Evolutionary conservation across 31 red algal species (phyloP).

Genomic region (Endocladia muricata): DNA sequence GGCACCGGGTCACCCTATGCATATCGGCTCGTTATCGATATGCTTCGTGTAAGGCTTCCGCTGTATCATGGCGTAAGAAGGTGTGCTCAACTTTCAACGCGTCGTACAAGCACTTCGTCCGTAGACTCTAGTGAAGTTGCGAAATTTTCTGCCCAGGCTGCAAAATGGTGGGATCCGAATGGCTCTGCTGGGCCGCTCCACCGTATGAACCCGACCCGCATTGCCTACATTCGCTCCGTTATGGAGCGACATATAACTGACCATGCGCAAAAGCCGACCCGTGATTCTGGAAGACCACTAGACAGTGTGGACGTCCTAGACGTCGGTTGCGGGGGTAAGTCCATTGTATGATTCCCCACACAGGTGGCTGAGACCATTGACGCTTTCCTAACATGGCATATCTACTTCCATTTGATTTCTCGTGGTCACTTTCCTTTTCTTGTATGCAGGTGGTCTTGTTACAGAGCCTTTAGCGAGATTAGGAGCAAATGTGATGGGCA

Average conservation of each 20-base stretch:
- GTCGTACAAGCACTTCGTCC: slow-evolving; percentile 27
- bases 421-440: too few relatives aligned
- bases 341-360: not conserved
- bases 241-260: slow-evolving; percentile 16
- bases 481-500: slow-evolving; percentile 85
- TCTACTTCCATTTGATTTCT: not conserved
- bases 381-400: too few relatives aligned
- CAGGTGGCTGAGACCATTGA: too few relatives aligned
- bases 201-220: slow-evolving; percentile 79
- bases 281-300: slow-evolving; percentile 27
- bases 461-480: slow-evolving; percentile 87
- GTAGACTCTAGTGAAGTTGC: slow-evolving; percentile 70
- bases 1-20: too few relatives aligned
- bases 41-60: too few relatives aligned
- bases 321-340: slow-evolving; percentile 89
- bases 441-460: slow-evolving; percentile 71
- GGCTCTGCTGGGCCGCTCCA: slow-evolving; percentile 83
- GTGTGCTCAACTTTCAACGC: too few relatives aligned
- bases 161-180: slow-evolving; percentile 86
- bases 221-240: slow-evolving; percentile 81
- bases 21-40: too few relatives aligned
- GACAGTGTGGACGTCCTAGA: slow-evolving; percentile 68
- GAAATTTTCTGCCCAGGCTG: slow-evolving; percentile 79
- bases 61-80: too few relatives aligned
- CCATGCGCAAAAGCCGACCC: not conserved